These are phyloP conservation scores for Sindora glabra DNA, from an alignment of 306 rosid species.

Conservation along the genomic window DNA sequence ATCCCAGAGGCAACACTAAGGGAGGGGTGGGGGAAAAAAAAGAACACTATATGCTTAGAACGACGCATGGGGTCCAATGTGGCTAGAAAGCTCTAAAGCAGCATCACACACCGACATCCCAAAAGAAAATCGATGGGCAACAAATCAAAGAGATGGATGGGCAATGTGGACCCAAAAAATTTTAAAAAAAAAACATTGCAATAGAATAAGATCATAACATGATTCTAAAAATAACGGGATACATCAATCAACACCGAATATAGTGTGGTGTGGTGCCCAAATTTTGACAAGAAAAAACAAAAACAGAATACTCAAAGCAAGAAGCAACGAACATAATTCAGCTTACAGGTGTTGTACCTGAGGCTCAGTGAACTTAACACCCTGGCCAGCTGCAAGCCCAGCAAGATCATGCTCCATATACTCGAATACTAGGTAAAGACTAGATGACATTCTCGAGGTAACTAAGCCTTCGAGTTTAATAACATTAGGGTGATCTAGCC, in stretches of 20 bases:
- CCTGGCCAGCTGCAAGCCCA: slow-evolving; percentile 78
- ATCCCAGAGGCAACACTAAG: no score
- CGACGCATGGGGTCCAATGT: slow-evolving; percentile 36
- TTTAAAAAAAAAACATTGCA: slow-evolving; percentile 11
- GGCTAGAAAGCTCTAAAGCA: slow-evolving; percentile 27
- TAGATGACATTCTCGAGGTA: slow-evolving; percentile 97
- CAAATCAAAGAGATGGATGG: slow-evolving; percentile 13
- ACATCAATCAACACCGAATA: slow-evolving; percentile 6
- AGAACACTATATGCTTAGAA: slow-evolving; percentile 11
- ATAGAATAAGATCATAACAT: background rate
- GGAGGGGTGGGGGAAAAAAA: background rate
- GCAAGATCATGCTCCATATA: slow-evolving; percentile 99
- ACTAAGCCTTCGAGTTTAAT: slow-evolving; percentile 91
- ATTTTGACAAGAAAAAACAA: no score
- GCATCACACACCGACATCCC: slow-evolving; percentile 24
- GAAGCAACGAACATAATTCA: slow-evolving; percentile 1
- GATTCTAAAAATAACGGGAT: slow-evolving; percentile 4
- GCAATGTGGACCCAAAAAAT: background rate
- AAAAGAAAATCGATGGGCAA: slow-evolving; percentile 16
- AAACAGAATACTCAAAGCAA: no score
- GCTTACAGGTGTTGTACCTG: slow-evolving; percentile 58
- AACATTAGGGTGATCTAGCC: slow-evolving; percentile 96
- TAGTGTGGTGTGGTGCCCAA: no score
- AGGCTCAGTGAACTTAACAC: slow-evolving; percentile 77
- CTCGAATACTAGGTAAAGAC: slow-evolving; percentile 88